Percentiles rank a stretch among this genome's conserved stretches.
Conservation (phyloP, 2,329 filamentous ascomycete genomes). For the Xylariaceae sp. region DNA sequence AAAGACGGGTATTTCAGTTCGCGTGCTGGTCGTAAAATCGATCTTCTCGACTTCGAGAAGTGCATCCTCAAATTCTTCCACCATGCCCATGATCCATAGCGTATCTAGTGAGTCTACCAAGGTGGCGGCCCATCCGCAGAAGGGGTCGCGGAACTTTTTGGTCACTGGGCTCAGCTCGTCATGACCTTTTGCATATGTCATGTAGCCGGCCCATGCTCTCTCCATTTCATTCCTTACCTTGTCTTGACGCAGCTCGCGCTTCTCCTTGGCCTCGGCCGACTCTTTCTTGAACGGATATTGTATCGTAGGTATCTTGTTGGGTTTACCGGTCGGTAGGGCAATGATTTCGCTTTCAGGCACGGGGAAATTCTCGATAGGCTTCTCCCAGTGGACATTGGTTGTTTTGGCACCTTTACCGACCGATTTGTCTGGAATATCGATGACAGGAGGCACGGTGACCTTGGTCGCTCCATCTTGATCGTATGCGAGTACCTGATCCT, state of each 20-base stretch:
- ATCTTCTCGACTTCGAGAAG: constrained; percentile 56
- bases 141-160: constrained; percentile 68
- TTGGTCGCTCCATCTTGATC: constrained; percentile 24
- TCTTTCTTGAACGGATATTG: constrained; percentile 72
- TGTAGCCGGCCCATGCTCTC: constrained; percentile 81
- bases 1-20: constrained; percentile 77
- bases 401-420: constrained; percentile 24
- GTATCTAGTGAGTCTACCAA: constrained; percentile 66
- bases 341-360: constrained; percentile 68
- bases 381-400: constrained; percentile 64
- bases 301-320: constrained; percentile 69
- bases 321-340: constrained; percentile 66
- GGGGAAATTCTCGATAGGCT: constrained; percentile 72
- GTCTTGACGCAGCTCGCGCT: constrained; percentile 60
- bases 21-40: constrained; percentile 72
- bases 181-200: constrained; percentile 72
- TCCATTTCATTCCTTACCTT: constrained; percentile 70
- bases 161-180: constrained; percentile 79
- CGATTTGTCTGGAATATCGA: constrained; percentile 30
- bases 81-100: constrained; percentile 69
- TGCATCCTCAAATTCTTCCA: constrained; percentile 62
- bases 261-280: constrained; percentile 52
- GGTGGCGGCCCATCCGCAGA: constrained; percentile 73
- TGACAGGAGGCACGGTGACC: constrained; percentile 21
- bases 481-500: constrained; percentile 19